phyloP scores from a whole-genome alignment of 2,329 filamentous ascomycete genomes.

The Trichoderma pleuroti region DNA sequence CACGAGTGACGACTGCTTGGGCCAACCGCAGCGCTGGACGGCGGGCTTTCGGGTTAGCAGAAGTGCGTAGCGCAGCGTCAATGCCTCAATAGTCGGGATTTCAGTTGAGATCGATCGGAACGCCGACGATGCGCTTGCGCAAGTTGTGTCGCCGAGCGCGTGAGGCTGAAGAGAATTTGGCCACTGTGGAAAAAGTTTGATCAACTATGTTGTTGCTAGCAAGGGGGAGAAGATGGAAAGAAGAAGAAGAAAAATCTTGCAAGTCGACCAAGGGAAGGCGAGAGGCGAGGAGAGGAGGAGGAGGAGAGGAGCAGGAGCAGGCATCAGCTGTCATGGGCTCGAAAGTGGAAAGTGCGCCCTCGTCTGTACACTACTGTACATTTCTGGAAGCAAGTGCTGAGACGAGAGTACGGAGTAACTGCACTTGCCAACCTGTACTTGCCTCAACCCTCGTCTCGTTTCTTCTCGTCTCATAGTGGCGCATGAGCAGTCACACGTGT shows the following conservation, averaged over 20 bases:
- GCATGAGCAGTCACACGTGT: neutral
- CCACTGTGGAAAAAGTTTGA: neutral
- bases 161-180: constrained; percentile 1
- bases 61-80: constrained; percentile 3
- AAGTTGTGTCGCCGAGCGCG: constrained; percentile 3
- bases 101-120: constrained; percentile 11
- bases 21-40: neutral
- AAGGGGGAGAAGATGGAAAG: neutral
- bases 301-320: neutral
- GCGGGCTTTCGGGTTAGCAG: neutral
- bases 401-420: neutral
- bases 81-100: constrained; percentile 3
- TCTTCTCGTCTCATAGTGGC: neutral
- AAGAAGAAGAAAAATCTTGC: neutral
- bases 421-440: neutral
- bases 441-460: neutral
- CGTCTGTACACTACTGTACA: neutral
- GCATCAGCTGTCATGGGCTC: neutral
- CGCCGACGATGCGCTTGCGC: constrained; percentile 9
- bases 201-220: neutral
- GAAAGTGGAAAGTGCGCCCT: neutral
- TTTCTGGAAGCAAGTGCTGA: neutral
- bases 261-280: neutral
- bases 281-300: neutral
- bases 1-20: neutral